Evolutionary conservation across 2,329 filamentous ascomycete genomes (phyloP).

Genomic region (Triangularia setosa): DNA sequence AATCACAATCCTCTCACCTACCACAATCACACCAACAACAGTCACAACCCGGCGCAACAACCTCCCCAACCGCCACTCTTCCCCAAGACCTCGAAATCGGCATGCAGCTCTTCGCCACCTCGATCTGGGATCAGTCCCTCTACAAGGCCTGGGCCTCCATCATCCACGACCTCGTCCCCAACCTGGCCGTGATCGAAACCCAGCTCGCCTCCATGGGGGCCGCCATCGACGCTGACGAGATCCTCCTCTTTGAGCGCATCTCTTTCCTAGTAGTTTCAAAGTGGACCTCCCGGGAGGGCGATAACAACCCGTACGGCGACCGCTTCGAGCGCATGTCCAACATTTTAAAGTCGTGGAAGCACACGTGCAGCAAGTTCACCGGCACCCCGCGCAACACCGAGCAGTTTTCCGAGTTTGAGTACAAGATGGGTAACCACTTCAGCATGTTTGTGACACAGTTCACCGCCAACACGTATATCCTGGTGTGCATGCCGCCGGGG

Average conservation of each 20-base stretch:
- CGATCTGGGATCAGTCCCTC: conserved; percentile 96
- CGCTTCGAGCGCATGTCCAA: conserved; percentile 92
- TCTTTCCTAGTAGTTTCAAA: conserved; percentile 96
- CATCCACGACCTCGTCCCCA: conserved; percentile 96
- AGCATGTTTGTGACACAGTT: conserved; percentile 94
- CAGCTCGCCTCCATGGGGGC: conserved; percentile 79
- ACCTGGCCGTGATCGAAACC: conserved; percentile 79
- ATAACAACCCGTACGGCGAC: conserved; percentile 82
- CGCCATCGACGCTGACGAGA: conserved; percentile 86
- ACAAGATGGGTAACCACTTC: conserved; percentile 73
- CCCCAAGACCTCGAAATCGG: conserved; percentile 46
- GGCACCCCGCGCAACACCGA: conserved; percentile 76
- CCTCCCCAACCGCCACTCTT: conserved; percentile 26
- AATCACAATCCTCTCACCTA: not conserved
- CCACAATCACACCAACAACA: conserved; percentile 26
- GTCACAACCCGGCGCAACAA: conserved; percentile 25
- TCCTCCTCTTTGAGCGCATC: conserved; percentile 90
- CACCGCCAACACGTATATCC: conserved; percentile 95
- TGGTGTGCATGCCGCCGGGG: conserved; percentile 84
- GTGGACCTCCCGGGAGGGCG: conserved; percentile 72
- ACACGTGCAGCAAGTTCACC: conserved; percentile 70
- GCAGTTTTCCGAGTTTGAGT: conserved; percentile 76
- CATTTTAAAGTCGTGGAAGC: conserved; percentile 98
- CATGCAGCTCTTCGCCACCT: conserved; percentile 87
- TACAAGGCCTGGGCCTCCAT: conserved; percentile 99